These are phyloP conservation scores for Saccharomycopsis malanga DNA, from an alignment of 805 yeast genomes.

Conservation along the genomic window DNA sequence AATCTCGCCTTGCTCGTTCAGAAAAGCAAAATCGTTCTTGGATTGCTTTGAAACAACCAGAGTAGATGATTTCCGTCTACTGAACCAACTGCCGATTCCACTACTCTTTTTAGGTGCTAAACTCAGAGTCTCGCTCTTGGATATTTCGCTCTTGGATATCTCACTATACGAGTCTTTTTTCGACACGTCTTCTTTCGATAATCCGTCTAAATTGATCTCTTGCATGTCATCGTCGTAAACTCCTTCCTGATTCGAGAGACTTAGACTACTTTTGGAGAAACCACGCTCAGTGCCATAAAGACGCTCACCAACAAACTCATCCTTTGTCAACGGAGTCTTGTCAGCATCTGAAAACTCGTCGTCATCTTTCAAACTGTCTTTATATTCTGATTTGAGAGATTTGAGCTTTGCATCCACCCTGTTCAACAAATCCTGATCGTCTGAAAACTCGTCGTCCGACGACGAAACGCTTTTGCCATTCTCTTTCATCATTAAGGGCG, in stretches of 20 bases:
- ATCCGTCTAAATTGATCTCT: conserved; percentile 9
- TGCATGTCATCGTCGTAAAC: conserved; percentile 15
- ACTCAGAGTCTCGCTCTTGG: conserved; percentile 8
- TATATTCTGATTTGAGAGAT: conserved; percentile 35
- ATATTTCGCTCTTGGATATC: not conserved
- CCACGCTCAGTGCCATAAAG: not conserved
- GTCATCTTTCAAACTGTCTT: conserved; percentile 59
- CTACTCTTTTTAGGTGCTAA: conserved; percentile 3
- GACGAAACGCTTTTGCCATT: not conserved
- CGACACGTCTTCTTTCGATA: no score
- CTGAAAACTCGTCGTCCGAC: conserved; percentile 1
- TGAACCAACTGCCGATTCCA: conserved; percentile 13
- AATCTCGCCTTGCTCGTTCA: conserved; percentile 9
- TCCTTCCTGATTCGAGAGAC: conserved; percentile 1
- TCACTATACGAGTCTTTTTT: no score
- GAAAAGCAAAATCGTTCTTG: conserved; percentile 9
- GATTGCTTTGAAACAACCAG: conserved; percentile 5
- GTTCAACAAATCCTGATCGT: conserved; percentile 14
- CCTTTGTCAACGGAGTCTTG: conserved; percentile 43
- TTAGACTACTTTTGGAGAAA: not conserved
- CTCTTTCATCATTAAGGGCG: not conserved
- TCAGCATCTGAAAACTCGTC: conserved; percentile 79
- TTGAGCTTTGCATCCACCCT: conserved; percentile 17
- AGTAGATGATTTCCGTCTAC: conserved; percentile 2
- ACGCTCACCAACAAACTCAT: conserved; percentile 31